A percentile compares a stretch with the other conserved stretches of the same genome.
phyloP scores from a whole-genome alignment of 1,284 basidiomycete genomes.

The Paramarasmius palmivorus region DNA sequence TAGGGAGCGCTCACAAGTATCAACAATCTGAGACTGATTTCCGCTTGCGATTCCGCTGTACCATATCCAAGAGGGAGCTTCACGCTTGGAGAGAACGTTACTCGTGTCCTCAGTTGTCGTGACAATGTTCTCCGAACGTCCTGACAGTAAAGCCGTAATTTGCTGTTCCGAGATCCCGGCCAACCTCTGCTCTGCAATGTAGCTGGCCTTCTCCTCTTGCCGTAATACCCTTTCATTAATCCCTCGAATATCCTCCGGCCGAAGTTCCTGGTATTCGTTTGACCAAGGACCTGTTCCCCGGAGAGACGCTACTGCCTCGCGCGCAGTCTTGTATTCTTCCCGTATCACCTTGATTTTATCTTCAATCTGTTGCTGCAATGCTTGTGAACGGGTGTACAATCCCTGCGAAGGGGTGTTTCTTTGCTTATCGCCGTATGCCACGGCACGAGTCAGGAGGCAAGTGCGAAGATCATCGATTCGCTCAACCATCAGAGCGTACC shows the following conservation, averaged over 20 bases:
- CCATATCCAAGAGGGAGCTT: too few relatives aligned
- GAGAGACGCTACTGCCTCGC: background rate
- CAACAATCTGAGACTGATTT: background rate
- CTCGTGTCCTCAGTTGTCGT: too few relatives aligned
- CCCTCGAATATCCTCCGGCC: background rate
- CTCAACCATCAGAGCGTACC: background rate
- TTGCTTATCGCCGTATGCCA: background rate
- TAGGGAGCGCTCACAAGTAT: background rate
- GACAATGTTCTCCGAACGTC: too few relatives aligned
- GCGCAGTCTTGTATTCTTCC: background rate
- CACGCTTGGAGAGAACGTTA: too few relatives aligned
- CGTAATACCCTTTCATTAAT: background rate
- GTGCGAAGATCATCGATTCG: background rate
- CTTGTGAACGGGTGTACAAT: background rate
- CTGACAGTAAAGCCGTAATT: background rate
- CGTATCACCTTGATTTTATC: background rate
- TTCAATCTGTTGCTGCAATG: background rate
- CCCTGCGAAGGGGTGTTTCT: background rate
- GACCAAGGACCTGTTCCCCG: background rate
- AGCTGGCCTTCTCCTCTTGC: background rate
- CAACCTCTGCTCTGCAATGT: background rate
- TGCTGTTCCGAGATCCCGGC: background rate
- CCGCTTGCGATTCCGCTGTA: too few relatives aligned
- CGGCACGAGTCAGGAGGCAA: background rate
- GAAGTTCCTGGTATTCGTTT: background rate